Evolutionary conservation across 1,139 yeast genomes (phyloP), one percentile per base, ranked within the genome.

Genomic region (Tardiomyces digboiensis): DNA sequence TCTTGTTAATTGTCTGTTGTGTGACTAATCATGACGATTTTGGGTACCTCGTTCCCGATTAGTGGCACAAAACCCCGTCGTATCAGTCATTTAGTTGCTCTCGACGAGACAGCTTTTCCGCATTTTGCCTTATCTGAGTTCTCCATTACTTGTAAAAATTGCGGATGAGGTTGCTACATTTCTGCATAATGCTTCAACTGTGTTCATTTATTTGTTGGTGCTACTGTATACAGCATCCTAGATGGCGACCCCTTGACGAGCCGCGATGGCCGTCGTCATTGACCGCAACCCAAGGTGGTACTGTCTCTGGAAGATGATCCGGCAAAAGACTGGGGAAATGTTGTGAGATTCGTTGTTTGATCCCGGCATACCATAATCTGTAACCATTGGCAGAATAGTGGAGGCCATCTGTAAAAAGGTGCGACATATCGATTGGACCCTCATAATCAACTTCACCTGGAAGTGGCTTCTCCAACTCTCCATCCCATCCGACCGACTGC

Each of bases 401-500:
- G 19, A 38, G 29, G 29, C 40, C 40, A 21, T 38, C 40, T 26
- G 23, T 19, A 16, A 38, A 21, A 12, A 38, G 29, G 13, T 19
- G 40, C 14, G 18, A 18, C 7, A 38, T 38, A 18, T 13, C 13
- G 29, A 13, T 23, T 23, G 29, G 12, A 8, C 29, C 29, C 29
- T 23, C 29, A n/a, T n/a, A n/a, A 13, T 8, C 29, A 8, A 13
- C 29, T 8, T 8, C 13, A 13, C 29, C 29, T 8, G 29, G 29
- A 8, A 23, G 29, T 8, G 29, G 29, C 29, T 8, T 23, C 12
- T 13, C 29, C 8, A 8, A 8, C 13, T 13, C 29, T 8, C 12
- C 8, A 13, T 23, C 29, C 12, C 13, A 23, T 8, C 13, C 29
- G 12, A 23, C 12, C 13, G 29, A 23, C 13, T 13, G 8, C 29